Conservation (phyloP, 2,329 filamentous ascomycete genomes). For the Stylonectria norvegica region DNA sequence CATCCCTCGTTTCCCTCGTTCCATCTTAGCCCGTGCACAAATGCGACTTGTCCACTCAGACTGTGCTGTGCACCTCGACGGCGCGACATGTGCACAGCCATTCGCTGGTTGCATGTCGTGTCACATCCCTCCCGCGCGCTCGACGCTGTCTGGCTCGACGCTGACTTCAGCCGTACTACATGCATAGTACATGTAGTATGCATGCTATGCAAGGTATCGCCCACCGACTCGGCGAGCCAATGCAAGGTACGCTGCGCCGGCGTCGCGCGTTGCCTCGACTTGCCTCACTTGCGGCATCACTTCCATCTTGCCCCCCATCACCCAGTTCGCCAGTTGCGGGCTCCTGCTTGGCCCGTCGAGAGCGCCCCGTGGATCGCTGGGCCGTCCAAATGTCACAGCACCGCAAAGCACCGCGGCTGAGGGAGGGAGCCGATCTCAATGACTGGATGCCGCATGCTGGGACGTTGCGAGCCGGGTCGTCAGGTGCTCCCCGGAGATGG, state of each 20-base stretch:
- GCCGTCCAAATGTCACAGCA: no score
- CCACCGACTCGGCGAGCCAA: slow-evolving; percentile 13
- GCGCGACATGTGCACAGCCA: slow-evolving; percentile 29
- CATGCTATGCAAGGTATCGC: slow-evolving; percentile 28
- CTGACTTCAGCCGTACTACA: slow-evolving; percentile 19
- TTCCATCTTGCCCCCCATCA: not conserved
- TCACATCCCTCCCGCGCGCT: slow-evolving; percentile 24
- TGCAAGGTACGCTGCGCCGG: slow-evolving; percentile 3
- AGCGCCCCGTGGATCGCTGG: no score
- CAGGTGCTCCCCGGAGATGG: no score
- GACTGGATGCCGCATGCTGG: no score
- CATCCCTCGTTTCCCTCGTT: not conserved
- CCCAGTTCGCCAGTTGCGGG: slow-evolving; percentile 1
- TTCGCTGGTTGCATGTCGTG: slow-evolving; percentile 27
- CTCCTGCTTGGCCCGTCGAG: slow-evolving; percentile 1
- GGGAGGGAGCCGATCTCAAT: no score
- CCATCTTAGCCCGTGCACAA: slow-evolving; percentile 19
- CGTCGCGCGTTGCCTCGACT: slow-evolving; percentile 1
- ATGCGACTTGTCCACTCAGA: slow-evolving; percentile 21
- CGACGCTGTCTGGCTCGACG: slow-evolving; percentile 18
- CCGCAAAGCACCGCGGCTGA: no score
- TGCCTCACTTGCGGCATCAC: no score
- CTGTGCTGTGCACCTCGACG: slow-evolving; percentile 22
- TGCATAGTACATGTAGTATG: no score
- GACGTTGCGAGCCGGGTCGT: no score